A percentile compares a stretch with the other conserved stretches of the same genome.
phyloP scores from a whole-genome alignment of 1,284 basidiomycete genomes.

The Ceratobasidium sp. region DNA sequence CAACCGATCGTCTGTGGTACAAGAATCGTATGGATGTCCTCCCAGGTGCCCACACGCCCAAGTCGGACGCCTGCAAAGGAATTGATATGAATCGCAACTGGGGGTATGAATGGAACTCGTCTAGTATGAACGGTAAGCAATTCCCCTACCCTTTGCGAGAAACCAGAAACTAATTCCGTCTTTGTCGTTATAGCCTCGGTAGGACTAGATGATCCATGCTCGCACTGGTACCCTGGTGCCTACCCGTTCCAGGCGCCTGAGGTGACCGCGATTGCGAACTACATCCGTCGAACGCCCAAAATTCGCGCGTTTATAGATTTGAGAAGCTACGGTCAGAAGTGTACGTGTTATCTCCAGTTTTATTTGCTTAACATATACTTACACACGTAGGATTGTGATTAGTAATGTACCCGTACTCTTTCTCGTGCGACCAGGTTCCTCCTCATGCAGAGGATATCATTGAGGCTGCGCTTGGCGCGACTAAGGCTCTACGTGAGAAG shows the following conservation, averaged over 20 bases:
- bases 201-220: slow-evolving; percentile 37
- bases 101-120: slow-evolving; percentile 57
- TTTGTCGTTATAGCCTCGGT: no score
- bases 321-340: slow-evolving; percentile 86
- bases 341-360: slow-evolving; percentile 66
- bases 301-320: slow-evolving; percentile 77
- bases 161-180: no score
- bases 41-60: slow-evolving; percentile 49
- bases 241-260: slow-evolving; percentile 82
- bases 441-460: slow-evolving; percentile 85
- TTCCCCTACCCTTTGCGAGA: no score
- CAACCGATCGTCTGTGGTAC: slow-evolving; percentile 81
- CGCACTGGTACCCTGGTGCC: slow-evolving; percentile 73
- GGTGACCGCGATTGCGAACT: slow-evolving; percentile 79
- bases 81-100: slow-evolving; percentile 88
- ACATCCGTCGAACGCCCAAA: slow-evolving; percentile 68
- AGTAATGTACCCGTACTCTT: slow-evolving; percentile 78
- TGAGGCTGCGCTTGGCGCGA: slow-evolving; percentile 81
- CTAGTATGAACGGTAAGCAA: slow-evolving; percentile 54
- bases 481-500: slow-evolving; percentile 69
- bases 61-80: slow-evolving; percentile 69
- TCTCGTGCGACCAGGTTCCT: slow-evolving; percentile 74
- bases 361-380: background rate
- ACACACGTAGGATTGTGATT: background rate
- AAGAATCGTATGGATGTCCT: slow-evolving; percentile 77